phyloP scores from a whole-genome alignment of 805 yeast species.

The Saturnispora gosingensis region DNA sequence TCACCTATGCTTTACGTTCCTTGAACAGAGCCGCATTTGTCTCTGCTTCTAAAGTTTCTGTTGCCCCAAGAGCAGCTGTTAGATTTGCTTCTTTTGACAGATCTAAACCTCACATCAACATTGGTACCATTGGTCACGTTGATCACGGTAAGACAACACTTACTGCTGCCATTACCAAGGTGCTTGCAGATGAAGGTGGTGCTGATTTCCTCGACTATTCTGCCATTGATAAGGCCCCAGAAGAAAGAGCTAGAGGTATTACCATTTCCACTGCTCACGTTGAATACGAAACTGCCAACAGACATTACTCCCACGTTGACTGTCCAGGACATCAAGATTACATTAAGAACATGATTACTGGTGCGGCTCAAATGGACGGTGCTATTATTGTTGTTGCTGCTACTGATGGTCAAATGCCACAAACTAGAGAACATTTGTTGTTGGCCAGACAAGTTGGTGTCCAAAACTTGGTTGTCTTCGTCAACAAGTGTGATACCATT shows the following conservation, averaged over 20 bases:
- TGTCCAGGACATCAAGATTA: slow-evolving; percentile 99
- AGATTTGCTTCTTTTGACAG: slow-evolving; percentile 75
- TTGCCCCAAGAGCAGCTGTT: slow-evolving; percentile 18
- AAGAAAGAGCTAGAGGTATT: slow-evolving; percentile 99
- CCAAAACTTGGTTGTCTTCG: slow-evolving; percentile 92
- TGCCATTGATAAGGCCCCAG: slow-evolving; percentile 95
- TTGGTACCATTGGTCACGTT: slow-evolving; percentile 98
- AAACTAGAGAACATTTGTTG: slow-evolving; percentile 96
- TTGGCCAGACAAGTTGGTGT: slow-evolving; percentile 99
- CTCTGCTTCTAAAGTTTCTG: slow-evolving; percentile 12
- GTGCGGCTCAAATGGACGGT: slow-evolving; percentile 99
- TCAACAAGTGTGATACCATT: slow-evolving; percentile 94
- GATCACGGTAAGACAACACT: slow-evolving; percentile 98
- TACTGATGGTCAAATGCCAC: slow-evolving; percentile 99
- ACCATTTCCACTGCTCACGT: slow-evolving; percentile 97
- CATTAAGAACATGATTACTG: slow-evolving; percentile 97
- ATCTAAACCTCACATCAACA: slow-evolving; percentile 91
- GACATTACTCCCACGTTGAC: slow-evolving; percentile 97
- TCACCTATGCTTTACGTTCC: slow-evolving; percentile 22
- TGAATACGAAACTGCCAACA: slow-evolving; percentile 88
- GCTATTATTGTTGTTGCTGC: slow-evolving; percentile 99
- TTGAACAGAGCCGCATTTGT: slow-evolving; percentile 21
- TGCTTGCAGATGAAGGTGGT: slow-evolving; percentile 78
- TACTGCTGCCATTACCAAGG: slow-evolving; percentile 98
- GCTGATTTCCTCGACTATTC: slow-evolving; percentile 90